Conservation (phyloP, 495 filamentous ascomycete species). For the Penicillium robsamsonii region DNA sequence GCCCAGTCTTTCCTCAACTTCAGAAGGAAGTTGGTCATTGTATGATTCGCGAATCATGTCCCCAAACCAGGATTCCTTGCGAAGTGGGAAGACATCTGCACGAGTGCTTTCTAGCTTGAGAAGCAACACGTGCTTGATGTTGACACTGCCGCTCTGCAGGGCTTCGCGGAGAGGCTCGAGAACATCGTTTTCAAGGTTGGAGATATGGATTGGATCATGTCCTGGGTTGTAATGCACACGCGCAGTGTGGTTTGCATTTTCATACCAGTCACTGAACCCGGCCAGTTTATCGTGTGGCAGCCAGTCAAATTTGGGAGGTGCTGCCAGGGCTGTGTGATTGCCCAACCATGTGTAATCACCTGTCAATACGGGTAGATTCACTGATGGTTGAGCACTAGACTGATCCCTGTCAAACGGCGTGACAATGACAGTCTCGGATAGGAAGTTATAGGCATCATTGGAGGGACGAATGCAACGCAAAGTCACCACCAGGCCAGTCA, state of each 20-base stretch:
- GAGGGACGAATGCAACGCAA: slow-evolving; percentile 20
- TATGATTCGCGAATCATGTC: slow-evolving; percentile 27
- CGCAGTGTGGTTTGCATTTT: slow-evolving; percentile 1
- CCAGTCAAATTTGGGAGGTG: slow-evolving; percentile 24
- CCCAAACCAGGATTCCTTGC: slow-evolving; percentile 30
- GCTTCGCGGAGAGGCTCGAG: slow-evolving; percentile 30
- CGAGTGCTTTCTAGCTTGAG: slow-evolving; percentile 45
- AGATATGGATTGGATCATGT: slow-evolving; percentile 39
- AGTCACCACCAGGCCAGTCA: slow-evolving; percentile 4
- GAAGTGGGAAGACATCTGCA: slow-evolving; percentile 44
- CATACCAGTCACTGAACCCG: slow-evolving; percentile 32
- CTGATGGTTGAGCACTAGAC: slow-evolving; percentile 4
- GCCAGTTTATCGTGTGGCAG: slow-evolving; percentile 20
- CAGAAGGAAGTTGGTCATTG: slow-evolving; percentile 25
- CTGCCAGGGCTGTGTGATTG: slow-evolving; percentile 23
- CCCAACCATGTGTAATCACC: slow-evolving; percentile 28
- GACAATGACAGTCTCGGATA: slow-evolving; percentile 24
- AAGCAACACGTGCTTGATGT: slow-evolving; percentile 40
- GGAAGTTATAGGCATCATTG: slow-evolving; percentile 17
- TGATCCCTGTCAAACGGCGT: slow-evolving; percentile 19
- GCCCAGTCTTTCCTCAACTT: slow-evolving; percentile 28
- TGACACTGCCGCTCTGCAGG: slow-evolving; percentile 27
- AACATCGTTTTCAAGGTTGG: slow-evolving; percentile 37
- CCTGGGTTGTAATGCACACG: slow-evolving; percentile 35
- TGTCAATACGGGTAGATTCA: slow-evolving; percentile 13